Evolutionary conservation across 768 basidiomycete species (phyloP), one percentile per base, ranked within the genome.

Genomic region (Mycena alexandri): DNA sequence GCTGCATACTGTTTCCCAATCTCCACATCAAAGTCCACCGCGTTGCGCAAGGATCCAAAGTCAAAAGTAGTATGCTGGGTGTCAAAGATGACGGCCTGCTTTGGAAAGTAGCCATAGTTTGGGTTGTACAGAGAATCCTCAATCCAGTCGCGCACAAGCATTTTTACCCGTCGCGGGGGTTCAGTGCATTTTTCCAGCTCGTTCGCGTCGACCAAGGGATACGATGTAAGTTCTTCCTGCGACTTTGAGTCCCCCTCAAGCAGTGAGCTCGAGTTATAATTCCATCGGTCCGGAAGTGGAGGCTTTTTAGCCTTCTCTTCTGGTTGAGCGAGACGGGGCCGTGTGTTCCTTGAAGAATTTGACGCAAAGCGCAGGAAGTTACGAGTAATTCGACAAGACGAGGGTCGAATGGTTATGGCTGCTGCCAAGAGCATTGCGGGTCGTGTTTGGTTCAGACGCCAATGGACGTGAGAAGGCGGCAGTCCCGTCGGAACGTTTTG

Each of bases 61-160:
- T 95, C 84, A 72, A 97, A 90, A 72, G 81, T 76, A 5, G 76
- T 78, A 36, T 87, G 83, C 17, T 87, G 82, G 2, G 88, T 83
- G 43, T 90, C 89, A 77, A 98, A 94, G 70, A 99, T 99, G 50
- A 89, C 92, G 2, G 93, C 97, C 74, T 95, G 93, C 73, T 93
- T 92, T 34, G 95, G 90, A 77, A 99, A 99, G 80, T 99, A 99
- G 42, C 98, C 98, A 76, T 99, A 99, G 78, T 96, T 82, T 5
- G 95, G 96, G 77, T 99, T 99, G 82, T 99, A 99, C 42, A 99
- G 80, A 10, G 93, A 91, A 76, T 99, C 98, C 75, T 99, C 95
- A 67, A 99, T 95, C 76, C 93, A 99, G 81, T 99, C 97, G 70
- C 98, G 89, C 51, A 91, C 90, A 41, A 99, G 90, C 94, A 98